phyloP scores from a whole-genome alignment of 768 basidiomycete genomes.

The Auricularia sp. region DNA sequence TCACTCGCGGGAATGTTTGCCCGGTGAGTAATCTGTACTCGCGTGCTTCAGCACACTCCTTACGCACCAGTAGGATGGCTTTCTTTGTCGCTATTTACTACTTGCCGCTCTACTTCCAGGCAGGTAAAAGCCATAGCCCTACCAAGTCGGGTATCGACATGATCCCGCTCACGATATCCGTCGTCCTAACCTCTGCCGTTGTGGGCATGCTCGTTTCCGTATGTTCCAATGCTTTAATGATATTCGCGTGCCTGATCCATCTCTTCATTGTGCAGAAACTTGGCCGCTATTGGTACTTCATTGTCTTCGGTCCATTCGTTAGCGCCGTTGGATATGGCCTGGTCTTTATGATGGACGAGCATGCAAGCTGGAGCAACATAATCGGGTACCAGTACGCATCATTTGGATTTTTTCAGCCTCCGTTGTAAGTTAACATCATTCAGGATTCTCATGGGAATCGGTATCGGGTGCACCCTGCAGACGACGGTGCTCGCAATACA shows the following conservation, averaged over 20 bases:
- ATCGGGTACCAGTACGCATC: conserved; percentile 30
- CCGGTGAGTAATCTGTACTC: background rate
- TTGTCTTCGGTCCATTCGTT: background rate
- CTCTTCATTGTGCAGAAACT: background rate
- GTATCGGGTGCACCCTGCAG: conserved; percentile 27
- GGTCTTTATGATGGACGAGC: conserved; percentile 23
- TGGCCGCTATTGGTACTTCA: background rate
- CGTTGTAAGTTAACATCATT: too few species aligned
- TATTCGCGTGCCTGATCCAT: background rate
- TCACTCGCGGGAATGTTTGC: conserved; percentile 13
- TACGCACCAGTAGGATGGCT: background rate
- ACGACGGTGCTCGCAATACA: conserved; percentile 19
- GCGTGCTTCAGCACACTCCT: too few species aligned
- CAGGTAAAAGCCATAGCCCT: conserved; percentile 22
- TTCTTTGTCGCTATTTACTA: conserved; percentile 3
- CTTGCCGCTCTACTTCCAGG: conserved; percentile 24
- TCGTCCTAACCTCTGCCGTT: conserved; percentile 20
- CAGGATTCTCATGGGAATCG: conserved; percentile 23
- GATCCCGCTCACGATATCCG: conserved; percentile 26
- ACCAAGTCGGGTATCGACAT: conserved; percentile 31
- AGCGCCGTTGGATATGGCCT: conserved; percentile 24
- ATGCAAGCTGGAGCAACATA: conserved; percentile 16
- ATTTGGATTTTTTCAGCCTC: conserved; percentile 8
- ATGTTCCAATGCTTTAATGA: background rate
- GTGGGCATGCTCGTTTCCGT: conserved; percentile 17